Base-by-base conservation (phyloP, 495 filamentous ascomycete genomes). In the Penicillium paradoxum region DNA sequence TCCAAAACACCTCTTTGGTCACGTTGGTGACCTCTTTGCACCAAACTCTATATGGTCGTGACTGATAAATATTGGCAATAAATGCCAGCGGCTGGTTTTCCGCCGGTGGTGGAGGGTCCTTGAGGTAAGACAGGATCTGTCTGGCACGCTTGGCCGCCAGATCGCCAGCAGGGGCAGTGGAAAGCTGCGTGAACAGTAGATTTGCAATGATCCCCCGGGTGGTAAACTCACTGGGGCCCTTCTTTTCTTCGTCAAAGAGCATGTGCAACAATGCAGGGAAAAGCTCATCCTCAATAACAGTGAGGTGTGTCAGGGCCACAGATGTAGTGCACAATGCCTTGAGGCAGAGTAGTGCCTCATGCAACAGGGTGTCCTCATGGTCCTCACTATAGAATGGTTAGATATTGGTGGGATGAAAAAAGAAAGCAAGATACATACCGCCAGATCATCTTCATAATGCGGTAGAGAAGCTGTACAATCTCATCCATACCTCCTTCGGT, bases 1-100 rank as follows among this genome's bases (percentile, higher is more conserved):
- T 98, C 93, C 93, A 98, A 68, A 98, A 98, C 24, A 97, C 93
- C 67, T 98, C 93, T 69, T 97, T 97, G 30, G 90, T 96, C 39
- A 97, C 91, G 57, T 86, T 89, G 45, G 82, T 83, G 15, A 92
- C 83, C 66, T 98, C 93, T 68, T 90, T 92, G 73, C 84, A 88
- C 93, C 93, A 98, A 11, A 95, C 83, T 10, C 87, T 85, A 63
- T 96, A 98, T 0, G 93, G 93, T 0, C 93, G 82, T 25, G 89
- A 82, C 30, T 87, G 84, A 57, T 88, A 86, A 74, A 97, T 97
- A 33, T 89, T 84, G 19, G 88, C 76, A 29, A 98, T 91, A 71
- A 98, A 97, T 6, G 81, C 81, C 14, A 95, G 73, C 0, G 90
- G 88, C 54, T 85, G 81, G 49, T 83, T 80, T 17, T 83, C 81